Base-by-base conservation (phyloP, 2,329 filamentous ascomycete species). In the Hortaea sp. region DNA sequence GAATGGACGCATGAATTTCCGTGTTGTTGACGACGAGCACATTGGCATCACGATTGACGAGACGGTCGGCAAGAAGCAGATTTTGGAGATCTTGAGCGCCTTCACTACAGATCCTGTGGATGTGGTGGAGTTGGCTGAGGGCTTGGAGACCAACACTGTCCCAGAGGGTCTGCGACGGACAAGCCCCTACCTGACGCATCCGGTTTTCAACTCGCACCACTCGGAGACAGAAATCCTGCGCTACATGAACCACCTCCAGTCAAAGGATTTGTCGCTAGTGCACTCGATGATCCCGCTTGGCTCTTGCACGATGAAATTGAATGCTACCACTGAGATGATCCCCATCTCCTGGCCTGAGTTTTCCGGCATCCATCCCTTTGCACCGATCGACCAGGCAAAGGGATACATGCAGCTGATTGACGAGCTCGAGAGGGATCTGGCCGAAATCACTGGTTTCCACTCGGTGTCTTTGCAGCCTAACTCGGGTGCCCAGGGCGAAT, bases 271-370 rank as follows among this genome's bases (percentile, higher is more conserved):
- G 10, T 95, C 90, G 1, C 75, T 95, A 5, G 86, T 89, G 2
- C 90, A 97, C 69, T 95, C 89, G 11, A 97, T 97, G 90, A 97
- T 97, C 50, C 88, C 90, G 2, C 78, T 97, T 1, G 90, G 90
- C 13, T 95, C 90, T 1, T 97, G 90, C 73, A 97, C 90, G 10
- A 97, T 97, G 90, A 97, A 97, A 74, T 80, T 57, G 28, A 95
- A 95, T 65, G 86, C 85, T 38, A 92, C 89, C 3, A 86, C 86
- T 0, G 88, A 95, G 70, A 95, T 97, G 90, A 77, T 85, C 11
- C 84, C 89, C 6, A 76, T 95, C 46, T 85, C 85, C 1, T 83
- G 81, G 68, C 79, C 82, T 1, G 79, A 82, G 42, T 87, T 89
- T 60, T 77, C 85, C 38, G 79, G 83, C 50, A 74, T 94, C 31